Conservation (phyloP, 2,329 filamentous ascomycete species). For the Talaromyces rugulosus region DNA sequence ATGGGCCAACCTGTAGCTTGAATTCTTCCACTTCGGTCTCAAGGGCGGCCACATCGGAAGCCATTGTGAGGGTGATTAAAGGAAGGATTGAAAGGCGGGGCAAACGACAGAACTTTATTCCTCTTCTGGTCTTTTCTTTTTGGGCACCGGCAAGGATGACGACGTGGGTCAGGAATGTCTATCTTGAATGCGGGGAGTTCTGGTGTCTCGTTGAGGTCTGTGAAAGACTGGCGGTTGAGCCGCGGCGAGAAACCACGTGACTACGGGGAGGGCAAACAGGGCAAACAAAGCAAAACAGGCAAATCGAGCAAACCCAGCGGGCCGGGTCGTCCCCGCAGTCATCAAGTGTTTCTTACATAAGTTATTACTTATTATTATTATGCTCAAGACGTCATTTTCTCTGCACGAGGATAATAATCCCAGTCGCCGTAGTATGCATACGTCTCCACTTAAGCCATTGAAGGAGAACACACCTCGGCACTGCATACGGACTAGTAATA, state of each 20-base stretch:
- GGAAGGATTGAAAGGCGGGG: not conserved
- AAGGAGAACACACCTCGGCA: no score
- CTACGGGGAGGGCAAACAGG: not conserved
- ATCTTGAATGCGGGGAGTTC: not conserved
- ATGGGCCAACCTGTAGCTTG: slow-evolving; percentile 49
- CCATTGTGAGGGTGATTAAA: slow-evolving; percentile 25
- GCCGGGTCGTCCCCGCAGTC: not conserved
- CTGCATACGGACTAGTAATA: no score
- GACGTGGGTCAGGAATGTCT: not conserved
- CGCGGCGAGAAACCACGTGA: not conserved
- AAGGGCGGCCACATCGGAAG: slow-evolving; percentile 37
- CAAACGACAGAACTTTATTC: not conserved
- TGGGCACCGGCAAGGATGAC: not conserved
- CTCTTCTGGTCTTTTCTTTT: not conserved
- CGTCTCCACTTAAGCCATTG: no score
- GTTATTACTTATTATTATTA: not conserved
- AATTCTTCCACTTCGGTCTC: slow-evolving; percentile 56
- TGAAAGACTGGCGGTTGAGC: not conserved
- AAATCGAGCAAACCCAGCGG: not conserved
- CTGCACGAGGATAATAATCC: no score
- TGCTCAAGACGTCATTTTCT: no score
- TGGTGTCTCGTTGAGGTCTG: not conserved
- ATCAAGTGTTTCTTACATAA: not conserved
- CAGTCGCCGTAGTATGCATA: no score
- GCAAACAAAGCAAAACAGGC: not conserved